Evolutionary conservation across 306 rosid genomes (phyloP), one percentile per base, ranked within the genome.

Genomic region (Psophocarpus tetragonolobus): DNA sequence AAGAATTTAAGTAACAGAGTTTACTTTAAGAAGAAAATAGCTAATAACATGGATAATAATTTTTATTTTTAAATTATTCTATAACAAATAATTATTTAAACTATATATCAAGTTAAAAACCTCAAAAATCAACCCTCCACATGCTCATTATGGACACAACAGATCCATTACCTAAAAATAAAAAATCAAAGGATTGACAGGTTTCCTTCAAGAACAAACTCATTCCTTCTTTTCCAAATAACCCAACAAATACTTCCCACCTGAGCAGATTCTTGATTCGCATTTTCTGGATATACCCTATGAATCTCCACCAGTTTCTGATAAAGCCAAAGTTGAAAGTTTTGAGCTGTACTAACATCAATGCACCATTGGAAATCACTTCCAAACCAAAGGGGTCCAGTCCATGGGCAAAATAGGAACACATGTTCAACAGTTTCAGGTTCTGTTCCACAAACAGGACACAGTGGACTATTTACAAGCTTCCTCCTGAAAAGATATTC

Each of bases 191-290:
- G 74, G 74, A 65, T 76, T 17, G 6, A 76, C 44, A 10, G 65
- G 74, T 65, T 27, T 30, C 30, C 74, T 21, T 76, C 81, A 51
- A 50, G 56, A 50, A 66, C 54, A 51, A 65, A 76, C 38, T 66
- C 81, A 66, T 76, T 76, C 67, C 74, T 76, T 65, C 67, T 74
- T 26, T 65, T 76, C 81, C 81, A 76, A 24, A 76, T 76, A 8
- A 56, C 66, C 67, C 74, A 76, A 53, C 51, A 63, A 63, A 76
- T 76, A 35, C 29, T 47, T 42, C 63, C 73, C 39, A 76, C 73
- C 6, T 48, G 80, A 63, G 39, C 41, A 23, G 8, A 76, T 20
- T 47, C 26, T 33, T 15, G 18, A 18, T 64, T 48, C 6, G 41
- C 63, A 64, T 76, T 48, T 4, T 76, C 56, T 13, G 73, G 80